Base-by-base conservation (phyloP, 2,329 filamentous ascomycete genomes). In the Fusarium armeniacum region DNA sequence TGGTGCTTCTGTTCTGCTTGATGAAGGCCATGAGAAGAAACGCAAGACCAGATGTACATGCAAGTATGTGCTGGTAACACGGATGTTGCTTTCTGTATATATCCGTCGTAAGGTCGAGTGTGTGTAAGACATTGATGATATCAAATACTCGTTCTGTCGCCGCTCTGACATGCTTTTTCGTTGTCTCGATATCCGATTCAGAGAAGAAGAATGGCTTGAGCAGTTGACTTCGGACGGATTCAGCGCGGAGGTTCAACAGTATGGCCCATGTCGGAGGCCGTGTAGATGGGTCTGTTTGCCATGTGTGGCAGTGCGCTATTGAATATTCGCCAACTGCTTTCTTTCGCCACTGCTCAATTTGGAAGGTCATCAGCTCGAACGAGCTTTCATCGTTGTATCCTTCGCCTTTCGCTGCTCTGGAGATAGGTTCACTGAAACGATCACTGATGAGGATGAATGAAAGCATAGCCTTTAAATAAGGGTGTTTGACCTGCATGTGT, bases 331-430 rank as follows among this genome's bases (percentile, higher is more conserved):
- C 73, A 3, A 76, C 65, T 2, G 70, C 70, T 5, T 67, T 72
- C 26, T 71, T 76, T 3, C 71, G 55, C 75, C 75, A 76, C 30
- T 75, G 73, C 13, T 74, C 72, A 6, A 77, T 69, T 22, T 77
- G 76, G 11, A 77, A 77, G 9, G 69, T 76, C 66, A 77, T 69
- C 6, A 77, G 11, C 11, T 77, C 76, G n/a, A 75, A 74, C 0
- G 69, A 67, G 16, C 73, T 76, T 5, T 76, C 66, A 11, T 77
- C 74, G 0, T 70, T 65, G 6, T 75, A 73, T 1, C 65, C 60
- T 22, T 69, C 66, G 1, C 66, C 66, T 44, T 57, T 66, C 0
- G 66, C 54, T 0, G 65, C 66, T 1, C 59, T 52, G 0, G 66
- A 69, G n/a, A 69, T 62, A 1, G 66, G 66, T 15, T 69, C 66